These are phyloP conservation scores for Mycena rebaudengoi DNA, from an alignment of 768 basidiomycete species.

Conservation along the genomic window DNA sequence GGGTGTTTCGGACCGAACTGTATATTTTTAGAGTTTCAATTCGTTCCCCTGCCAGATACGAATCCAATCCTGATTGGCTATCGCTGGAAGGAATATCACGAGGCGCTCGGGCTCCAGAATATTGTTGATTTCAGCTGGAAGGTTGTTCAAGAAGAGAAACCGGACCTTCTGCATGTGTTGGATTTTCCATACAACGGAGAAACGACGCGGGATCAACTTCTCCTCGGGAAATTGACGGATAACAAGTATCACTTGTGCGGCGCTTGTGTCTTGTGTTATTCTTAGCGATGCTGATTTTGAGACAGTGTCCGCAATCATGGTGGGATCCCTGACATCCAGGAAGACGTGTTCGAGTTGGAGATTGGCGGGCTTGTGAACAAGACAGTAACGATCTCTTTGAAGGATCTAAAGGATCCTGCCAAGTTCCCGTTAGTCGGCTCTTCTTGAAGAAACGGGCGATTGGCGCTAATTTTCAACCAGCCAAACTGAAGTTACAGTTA, in stretches of 20 bases:
- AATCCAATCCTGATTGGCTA: slow-evolving; percentile 59
- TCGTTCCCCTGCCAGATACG: slow-evolving; percentile 55
- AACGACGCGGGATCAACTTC: slow-evolving; percentile 51
- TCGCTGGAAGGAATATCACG: slow-evolving; percentile 64
- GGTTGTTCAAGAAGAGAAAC: slow-evolving; percentile 59
- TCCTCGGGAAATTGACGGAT: slow-evolving; percentile 55
- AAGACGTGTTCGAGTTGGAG: slow-evolving; percentile 55
- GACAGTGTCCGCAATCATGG: slow-evolving; percentile 62
- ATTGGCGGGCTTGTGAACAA: slow-evolving; percentile 61
- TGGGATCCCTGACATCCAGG: slow-evolving; percentile 58
- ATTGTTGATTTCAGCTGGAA: slow-evolving; percentile 63
- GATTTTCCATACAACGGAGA: slow-evolving; percentile 69
- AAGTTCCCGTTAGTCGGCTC: slow-evolving; percentile 60
- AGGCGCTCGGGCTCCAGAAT: slow-evolving; percentile 53
- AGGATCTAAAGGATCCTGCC: slow-evolving; percentile 55
- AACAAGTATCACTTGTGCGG: slow-evolving; percentile 60
- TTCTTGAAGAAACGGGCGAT: neutral
- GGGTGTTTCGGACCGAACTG: neutral
- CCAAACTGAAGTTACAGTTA: slow-evolving; percentile 58
- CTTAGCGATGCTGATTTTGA: neutral
- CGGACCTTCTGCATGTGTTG: slow-evolving; percentile 57
- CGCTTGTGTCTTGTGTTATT: neutral
- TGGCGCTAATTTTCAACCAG: slow-evolving; percentile 31
- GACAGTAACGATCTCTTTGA: slow-evolving; percentile 51
- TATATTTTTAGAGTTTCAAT: slow-evolving; percentile 58